These are phyloP conservation scores for Cryptosporidium muris DNA, from an alignment of 169 alveolate genomes.

Conservation along the genomic window DNA sequence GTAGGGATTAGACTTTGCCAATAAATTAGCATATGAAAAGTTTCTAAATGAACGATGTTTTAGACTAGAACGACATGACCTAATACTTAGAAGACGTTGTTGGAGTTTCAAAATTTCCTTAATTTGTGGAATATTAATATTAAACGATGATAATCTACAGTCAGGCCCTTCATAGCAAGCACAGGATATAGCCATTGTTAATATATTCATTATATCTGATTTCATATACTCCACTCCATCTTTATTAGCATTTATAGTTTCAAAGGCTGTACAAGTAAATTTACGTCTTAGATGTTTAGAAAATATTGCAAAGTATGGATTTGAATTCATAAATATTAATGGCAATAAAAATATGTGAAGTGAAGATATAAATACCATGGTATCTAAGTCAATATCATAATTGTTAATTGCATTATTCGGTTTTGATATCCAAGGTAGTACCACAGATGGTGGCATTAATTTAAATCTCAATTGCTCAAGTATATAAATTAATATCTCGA, in stretches of 20 bases:
- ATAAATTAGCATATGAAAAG: no score
- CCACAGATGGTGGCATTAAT: slow-evolving; percentile 22
- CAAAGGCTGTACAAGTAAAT: slow-evolving; percentile 31
- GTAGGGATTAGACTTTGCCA: no score
- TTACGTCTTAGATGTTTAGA: slow-evolving; percentile 20
- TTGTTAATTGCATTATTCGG: background rate
- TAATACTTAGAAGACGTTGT: no score
- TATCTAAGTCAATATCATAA: background rate
- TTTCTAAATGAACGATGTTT: no score
- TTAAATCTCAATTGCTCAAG: slow-evolving; percentile 16
- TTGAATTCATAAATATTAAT: slow-evolving; percentile 15
- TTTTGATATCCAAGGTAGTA: background rate
- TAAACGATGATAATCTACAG: slow-evolving; percentile 26
- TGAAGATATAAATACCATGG: background rate
- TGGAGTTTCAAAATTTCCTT: no score
- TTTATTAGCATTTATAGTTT: slow-evolving; percentile 2
- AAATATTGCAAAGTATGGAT: slow-evolving; percentile 17
- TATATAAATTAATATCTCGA: slow-evolving; percentile 1
- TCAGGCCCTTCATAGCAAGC: slow-evolving; percentile 59
- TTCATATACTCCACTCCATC: background rate
- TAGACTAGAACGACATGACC: no score
- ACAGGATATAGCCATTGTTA: slow-evolving; percentile 40
- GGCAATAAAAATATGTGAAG: slow-evolving; percentile 18
- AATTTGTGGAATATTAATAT: background rate
- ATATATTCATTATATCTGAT: background rate